Evolutionary conservation across 768 basidiomycete genomes (phyloP).

Genomic region (Pulveroboletus sp.): DNA sequence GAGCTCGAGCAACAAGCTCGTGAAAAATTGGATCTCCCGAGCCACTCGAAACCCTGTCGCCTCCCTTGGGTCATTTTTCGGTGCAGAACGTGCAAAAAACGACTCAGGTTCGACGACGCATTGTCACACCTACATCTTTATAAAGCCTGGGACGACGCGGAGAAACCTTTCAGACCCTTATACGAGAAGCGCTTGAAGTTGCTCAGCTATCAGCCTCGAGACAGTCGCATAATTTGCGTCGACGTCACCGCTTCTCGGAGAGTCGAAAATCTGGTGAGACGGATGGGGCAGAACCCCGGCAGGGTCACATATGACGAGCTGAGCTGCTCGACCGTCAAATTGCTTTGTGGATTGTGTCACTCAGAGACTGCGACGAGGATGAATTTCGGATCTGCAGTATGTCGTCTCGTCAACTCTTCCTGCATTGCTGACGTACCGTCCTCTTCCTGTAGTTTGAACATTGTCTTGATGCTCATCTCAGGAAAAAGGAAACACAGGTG

Average conservation of each 20-base stretch:
- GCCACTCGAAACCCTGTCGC: slow-evolving; percentile 4
- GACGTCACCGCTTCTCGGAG: slow-evolving; percentile 3
- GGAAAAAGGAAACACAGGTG: too few relatives aligned
- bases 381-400: slow-evolving; percentile 6
- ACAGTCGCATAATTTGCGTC: slow-evolving; percentile 1
- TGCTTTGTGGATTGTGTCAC: slow-evolving; percentile 7
- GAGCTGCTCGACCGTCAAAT: slow-evolving; percentile 1
- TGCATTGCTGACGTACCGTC: too few relatives aligned
- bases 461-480: background rate
- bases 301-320: background rate
- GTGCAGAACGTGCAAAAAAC: slow-evolving; percentile 2
- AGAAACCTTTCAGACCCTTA: background rate
- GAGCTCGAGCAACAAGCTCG: slow-evolving; percentile 10
- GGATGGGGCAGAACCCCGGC: slow-evolving; percentile 6
- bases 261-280: slow-evolving; percentile 9
- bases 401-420: background rate
- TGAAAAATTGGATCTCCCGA: background rate
- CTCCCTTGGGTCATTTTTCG: slow-evolving; percentile 10
- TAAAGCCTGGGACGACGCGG: background rate
- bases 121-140: slow-evolving; percentile 10
- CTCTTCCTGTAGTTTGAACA: slow-evolving; percentile 5
- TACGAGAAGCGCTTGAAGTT: background rate
- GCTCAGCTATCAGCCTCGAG: background rate
- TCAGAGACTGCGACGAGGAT: background rate
- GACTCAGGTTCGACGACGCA: slow-evolving; percentile 3